A percentile compares a stretch with the other conserved stretches of the same genome.
phyloP scores from a whole-genome alignment of 2,329 filamentous ascomycete species.

The Colletotrichum falcatum region DNA sequence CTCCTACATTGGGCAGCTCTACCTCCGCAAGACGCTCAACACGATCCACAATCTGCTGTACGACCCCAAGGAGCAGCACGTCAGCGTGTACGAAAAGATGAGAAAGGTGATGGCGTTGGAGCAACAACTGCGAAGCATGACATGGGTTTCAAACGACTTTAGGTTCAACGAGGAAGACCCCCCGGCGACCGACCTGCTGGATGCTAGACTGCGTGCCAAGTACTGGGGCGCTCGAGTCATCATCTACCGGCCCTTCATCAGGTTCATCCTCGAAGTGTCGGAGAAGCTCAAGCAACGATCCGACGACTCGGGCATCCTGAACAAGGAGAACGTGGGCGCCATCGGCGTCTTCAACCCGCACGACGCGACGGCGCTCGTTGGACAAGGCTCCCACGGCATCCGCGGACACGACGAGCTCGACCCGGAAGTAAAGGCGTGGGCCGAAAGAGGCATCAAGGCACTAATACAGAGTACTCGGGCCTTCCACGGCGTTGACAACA shows the following conservation, averaged over 20 bases:
- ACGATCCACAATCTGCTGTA: constrained; percentile 70
- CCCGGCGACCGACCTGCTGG: constrained; percentile 81
- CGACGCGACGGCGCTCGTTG: constrained; percentile 16
- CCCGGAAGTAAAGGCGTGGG: constrained; percentile 56
- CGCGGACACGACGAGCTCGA: constrained; percentile 41
- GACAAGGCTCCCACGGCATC: constrained; percentile 42
- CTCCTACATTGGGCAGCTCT: constrained; percentile 73
- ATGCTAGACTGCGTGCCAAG: constrained; percentile 88
- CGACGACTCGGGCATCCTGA: constrained; percentile 34
- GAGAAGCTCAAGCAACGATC: constrained; percentile 49
- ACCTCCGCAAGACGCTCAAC: constrained; percentile 74
- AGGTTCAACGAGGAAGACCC: constrained; percentile 74
- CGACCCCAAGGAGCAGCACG: constrained; percentile 54
- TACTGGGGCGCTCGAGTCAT: constrained; percentile 95
- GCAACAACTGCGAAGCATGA: constrained; percentile 46
- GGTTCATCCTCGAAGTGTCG: constrained; percentile 65
- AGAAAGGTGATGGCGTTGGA: constrained; percentile 55
- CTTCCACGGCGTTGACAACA: constrained; percentile 74
- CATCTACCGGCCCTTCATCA: constrained; percentile 82
- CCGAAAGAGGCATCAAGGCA: constrained; percentile 74
- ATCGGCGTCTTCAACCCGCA: constrained; percentile 48
- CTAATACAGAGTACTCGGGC: constrained; percentile 87
- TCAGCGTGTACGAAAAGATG: constrained; percentile 53
- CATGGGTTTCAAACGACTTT: constrained; percentile 63
- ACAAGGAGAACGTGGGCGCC: constrained; percentile 50